Evolutionary conservation across 148 eudicot genomes (phyloP).

Genomic region (Vaccinium macrocarpon): DNA sequence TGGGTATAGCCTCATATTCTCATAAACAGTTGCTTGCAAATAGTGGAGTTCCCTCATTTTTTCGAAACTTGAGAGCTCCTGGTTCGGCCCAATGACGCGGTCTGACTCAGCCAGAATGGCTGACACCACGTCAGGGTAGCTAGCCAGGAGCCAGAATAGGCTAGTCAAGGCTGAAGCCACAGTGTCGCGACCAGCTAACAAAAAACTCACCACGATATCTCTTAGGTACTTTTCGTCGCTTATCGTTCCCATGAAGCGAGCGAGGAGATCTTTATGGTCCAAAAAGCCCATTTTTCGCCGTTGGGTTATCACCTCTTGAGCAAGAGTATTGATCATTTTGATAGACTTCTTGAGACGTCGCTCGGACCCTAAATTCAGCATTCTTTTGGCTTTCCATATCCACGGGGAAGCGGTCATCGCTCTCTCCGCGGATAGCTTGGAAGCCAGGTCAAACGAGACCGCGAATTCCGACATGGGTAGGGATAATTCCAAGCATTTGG

Average conservation of each 20-base stretch:
- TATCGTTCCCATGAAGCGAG: conserved; percentile 47
- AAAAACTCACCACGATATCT: conserved; percentile 57
- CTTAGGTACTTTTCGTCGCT: conserved; percentile 39
- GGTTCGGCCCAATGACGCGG: conserved; percentile 25
- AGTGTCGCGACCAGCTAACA: conserved; percentile 66
- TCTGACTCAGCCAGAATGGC: conserved; percentile 39
- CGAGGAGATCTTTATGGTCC: conserved; percentile 38
- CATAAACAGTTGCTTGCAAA: conserved; percentile 56
- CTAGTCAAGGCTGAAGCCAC: conserved; percentile 54
- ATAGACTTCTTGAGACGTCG: conserved; percentile 46
- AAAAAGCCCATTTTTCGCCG: conserved; percentile 36
- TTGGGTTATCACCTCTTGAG: conserved; percentile 49
- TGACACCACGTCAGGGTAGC: conserved; percentile 33
- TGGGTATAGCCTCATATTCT: conserved; percentile 69
- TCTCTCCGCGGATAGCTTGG: conserved; percentile 61
- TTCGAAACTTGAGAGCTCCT: conserved; percentile 24
- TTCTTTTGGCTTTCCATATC: conserved; percentile 54
- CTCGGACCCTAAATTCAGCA: conserved; percentile 48
- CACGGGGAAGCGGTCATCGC: conserved; percentile 50
- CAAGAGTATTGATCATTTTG: conserved; percentile 35
- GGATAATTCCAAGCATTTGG: conserved; percentile 32
- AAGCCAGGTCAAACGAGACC: conserved; percentile 53
- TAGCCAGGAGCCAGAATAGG: conserved; percentile 41
- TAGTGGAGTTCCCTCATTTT: conserved; percentile 46
- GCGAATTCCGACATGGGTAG: conserved; percentile 50